Evolutionary conservation across 1,139 yeast genomes (phyloP).

Genomic region (Yamadazyma conglobata): DNA sequence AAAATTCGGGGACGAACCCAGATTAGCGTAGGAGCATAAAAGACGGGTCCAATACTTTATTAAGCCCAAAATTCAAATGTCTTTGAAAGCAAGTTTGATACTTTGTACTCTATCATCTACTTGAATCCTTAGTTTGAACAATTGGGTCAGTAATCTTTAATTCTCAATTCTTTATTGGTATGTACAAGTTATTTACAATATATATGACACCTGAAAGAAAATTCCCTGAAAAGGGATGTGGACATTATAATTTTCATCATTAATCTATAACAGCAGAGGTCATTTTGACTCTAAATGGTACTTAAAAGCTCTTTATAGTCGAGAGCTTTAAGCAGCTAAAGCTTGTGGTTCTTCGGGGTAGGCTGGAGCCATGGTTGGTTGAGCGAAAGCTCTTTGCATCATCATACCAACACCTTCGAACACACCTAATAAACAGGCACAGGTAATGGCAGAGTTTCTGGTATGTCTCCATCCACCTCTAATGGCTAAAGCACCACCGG

Average conservation of each 20-base stretch:
- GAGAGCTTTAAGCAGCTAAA: constrained; percentile 39
- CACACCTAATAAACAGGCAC: constrained; percentile 95
- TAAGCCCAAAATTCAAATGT: too few species aligned
- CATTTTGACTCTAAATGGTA: too few species aligned
- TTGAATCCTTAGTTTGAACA: too few species aligned
- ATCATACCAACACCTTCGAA: constrained; percentile 98
- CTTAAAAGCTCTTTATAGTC: too few species aligned
- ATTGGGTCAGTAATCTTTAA: neutral
- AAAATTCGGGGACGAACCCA: too few species aligned
- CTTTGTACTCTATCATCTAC: too few species aligned
- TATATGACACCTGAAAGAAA: neutral
- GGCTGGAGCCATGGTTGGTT: constrained; percentile 78
- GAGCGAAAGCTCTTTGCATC: constrained; percentile 89
- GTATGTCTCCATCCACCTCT: constrained; percentile 99
- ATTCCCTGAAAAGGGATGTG: neutral
- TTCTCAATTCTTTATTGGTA: constrained; percentile 1
- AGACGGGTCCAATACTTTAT: too few species aligned
- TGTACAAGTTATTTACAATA: constrained; percentile 5
- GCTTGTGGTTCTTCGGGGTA: constrained; percentile 59
- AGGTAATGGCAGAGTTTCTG: constrained; percentile 92
- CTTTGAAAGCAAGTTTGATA: too few species aligned
- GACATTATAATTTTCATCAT: constrained; percentile 1
- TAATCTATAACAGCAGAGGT: too few species aligned
- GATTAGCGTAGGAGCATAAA: too few species aligned
- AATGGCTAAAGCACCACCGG: constrained; percentile 96